Conservation (phyloP, 2,329 filamentous ascomycete species). For the Ramularia endophylla region DNA sequence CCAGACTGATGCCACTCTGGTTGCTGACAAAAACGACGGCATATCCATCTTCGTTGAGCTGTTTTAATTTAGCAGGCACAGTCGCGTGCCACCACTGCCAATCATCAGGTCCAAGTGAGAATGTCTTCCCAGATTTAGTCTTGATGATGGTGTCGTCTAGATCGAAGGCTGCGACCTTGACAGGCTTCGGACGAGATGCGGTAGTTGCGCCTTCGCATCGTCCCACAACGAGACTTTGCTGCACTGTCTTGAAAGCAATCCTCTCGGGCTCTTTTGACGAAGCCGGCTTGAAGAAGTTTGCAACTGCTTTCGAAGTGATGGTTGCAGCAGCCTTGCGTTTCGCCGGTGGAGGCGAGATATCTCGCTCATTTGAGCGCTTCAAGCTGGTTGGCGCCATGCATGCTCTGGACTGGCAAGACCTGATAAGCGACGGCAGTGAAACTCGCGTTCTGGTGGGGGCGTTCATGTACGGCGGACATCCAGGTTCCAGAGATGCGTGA, state of each 20-base stretch:
- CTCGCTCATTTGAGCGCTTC: conserved; percentile 36
- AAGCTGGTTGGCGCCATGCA: conserved; percentile 15
- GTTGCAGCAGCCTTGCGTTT: conserved; percentile 51
- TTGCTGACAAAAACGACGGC: conserved; percentile 78
- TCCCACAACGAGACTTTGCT: conserved; percentile 69
- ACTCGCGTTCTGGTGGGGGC: too few species aligned
- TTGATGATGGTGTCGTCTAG: conserved; percentile 82
- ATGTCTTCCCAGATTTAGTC: conserved; percentile 74
- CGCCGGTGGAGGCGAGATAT: conserved; percentile 52
- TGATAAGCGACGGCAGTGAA: too few species aligned
- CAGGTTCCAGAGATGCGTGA: too few species aligned
- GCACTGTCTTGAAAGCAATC: conserved; percentile 62
- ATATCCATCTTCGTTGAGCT: conserved; percentile 69
- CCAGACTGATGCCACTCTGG: conserved; percentile 73
- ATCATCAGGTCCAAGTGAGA: conserved; percentile 63
- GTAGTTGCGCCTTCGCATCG: conserved; percentile 47
- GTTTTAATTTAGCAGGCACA: conserved; percentile 62
- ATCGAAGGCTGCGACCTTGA: conserved; percentile 68
- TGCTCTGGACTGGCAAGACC: too few species aligned
- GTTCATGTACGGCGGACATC: too few species aligned
- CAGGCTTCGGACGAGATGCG: conserved; percentile 28
- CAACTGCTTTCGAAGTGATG: conserved; percentile 59
- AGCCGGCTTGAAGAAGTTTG: conserved; percentile 79
- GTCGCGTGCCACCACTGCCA: conserved; percentile 90
- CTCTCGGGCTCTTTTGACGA: conserved; percentile 79